Conservation (phyloP, 2,329 filamentous ascomycete genomes). For the Botrytis squamosa region DNA sequence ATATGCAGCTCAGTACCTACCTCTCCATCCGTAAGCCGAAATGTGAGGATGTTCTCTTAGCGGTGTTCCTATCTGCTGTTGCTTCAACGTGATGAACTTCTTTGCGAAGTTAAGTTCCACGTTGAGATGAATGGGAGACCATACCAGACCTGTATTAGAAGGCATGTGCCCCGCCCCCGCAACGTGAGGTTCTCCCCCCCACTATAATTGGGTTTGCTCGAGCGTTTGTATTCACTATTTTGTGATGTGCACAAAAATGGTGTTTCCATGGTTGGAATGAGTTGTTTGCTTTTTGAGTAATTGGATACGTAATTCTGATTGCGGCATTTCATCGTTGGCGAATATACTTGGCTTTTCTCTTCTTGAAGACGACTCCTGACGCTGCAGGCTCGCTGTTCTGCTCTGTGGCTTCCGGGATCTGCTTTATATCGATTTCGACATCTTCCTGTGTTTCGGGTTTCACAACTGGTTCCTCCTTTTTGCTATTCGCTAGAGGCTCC, state of each 20-base stretch:
- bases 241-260: background rate
- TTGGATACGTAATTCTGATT: background rate
- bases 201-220: background rate
- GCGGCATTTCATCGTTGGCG: slow-evolving; percentile 52
- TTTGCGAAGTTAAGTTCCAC: background rate
- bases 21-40: background rate
- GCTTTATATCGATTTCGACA: background rate
- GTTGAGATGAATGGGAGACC: background rate
- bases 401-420: background rate
- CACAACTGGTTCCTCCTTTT: background rate
- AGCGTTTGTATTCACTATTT: background rate
- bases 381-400: slow-evolving; percentile 29
- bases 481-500: background rate
- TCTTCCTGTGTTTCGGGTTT: slow-evolving; percentile 3
- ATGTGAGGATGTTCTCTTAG: background rate
- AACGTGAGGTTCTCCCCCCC: background rate
- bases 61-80: background rate
- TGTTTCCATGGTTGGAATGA: background rate
- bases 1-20: background rate
- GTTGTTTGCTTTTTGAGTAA: background rate
- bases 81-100: background rate
- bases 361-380: slow-evolving; percentile 70
- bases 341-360: slow-evolving; percentile 68
- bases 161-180: background rate
- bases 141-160: no score